phyloP scores from a whole-genome alignment of 2,329 filamentous ascomycete genomes.

The Talaromyces verruculosus region DNA sequence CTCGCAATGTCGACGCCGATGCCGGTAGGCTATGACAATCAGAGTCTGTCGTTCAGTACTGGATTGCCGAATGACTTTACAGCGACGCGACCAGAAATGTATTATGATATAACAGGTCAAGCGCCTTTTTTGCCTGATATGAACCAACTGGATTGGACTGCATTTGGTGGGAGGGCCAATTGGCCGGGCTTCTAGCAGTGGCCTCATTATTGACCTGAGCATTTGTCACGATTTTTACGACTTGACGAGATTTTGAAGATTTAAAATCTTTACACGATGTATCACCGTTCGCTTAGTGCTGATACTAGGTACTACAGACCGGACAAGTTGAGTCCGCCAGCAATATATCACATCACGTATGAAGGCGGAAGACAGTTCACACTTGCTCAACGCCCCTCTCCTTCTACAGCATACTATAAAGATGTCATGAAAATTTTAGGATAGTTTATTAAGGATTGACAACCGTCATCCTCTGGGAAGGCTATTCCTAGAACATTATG shows the following conservation, averaged over 20 bases:
- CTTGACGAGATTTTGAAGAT: too few relatives aligned
- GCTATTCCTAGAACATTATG: background rate
- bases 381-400: too few relatives aligned
- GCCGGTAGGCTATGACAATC: background rate
- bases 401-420: too few relatives aligned
- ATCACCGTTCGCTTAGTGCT: background rate
- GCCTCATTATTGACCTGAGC: too few relatives aligned
- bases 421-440: too few relatives aligned
- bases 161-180: slow-evolving; percentile 7
- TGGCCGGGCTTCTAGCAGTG: slow-evolving; percentile 12
- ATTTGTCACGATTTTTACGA: too few relatives aligned
- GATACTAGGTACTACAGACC: background rate
- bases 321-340: too few relatives aligned
- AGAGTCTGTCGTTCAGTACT: background rate
- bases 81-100: background rate
- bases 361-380: too few relatives aligned
- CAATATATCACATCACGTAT: too few relatives aligned
- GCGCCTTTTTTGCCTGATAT: background rate
- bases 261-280: too few relatives aligned
- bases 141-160: slow-evolving; percentile 12
- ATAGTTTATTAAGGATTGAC: too few relatives aligned
- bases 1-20: background rate
- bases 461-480: too few relatives aligned
- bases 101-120: slow-evolving; percentile 2
- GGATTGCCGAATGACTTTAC: background rate